Evolutionary conservation across 2,329 filamentous ascomycete species (phyloP).

Genomic region (Trichoderma endophyticum): DNA sequence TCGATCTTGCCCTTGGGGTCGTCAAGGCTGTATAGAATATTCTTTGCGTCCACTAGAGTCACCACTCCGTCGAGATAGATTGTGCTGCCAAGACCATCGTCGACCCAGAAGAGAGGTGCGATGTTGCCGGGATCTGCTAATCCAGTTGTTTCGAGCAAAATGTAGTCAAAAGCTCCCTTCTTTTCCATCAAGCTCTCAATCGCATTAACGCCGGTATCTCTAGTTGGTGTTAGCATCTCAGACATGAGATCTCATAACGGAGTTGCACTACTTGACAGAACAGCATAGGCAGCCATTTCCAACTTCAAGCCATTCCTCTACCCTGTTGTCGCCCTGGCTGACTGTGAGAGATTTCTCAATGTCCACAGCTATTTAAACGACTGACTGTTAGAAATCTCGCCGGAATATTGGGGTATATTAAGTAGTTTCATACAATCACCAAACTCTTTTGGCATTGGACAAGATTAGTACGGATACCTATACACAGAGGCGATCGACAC

Average conservation of each 20-base stretch:
- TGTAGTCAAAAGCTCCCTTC: conserved; percentile 93
- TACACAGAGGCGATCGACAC: background rate
- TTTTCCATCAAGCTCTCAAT: conserved; percentile 96
- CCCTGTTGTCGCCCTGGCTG: conserved; percentile 75
- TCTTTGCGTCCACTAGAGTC: conserved; percentile 92
- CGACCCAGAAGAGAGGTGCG: conserved; percentile 95
- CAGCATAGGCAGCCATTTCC: conserved; percentile 98
- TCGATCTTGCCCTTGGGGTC: conserved; percentile 59
- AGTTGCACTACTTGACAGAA: conserved; percentile 73
- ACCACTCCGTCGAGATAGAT: conserved; percentile 98
- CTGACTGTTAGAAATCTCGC: background rate
- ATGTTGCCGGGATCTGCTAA: conserved; percentile 94
- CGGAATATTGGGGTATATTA: background rate
- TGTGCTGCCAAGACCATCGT: conserved; percentile 88
- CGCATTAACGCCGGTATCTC: conserved; percentile 87
- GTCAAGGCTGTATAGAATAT: conserved; percentile 78
- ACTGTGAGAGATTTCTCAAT: conserved; percentile 96
- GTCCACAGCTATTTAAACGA: conserved; percentile 64
- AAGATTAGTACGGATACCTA: background rate
- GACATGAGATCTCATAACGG: background rate
- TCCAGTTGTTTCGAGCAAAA: conserved; percentile 92
- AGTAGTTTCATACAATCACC: conserved; percentile 65
- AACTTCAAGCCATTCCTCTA: conserved; percentile 92
- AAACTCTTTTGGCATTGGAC: conserved; percentile 55
- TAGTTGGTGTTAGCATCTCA: conserved; percentile 31